Conservation (phyloP, 345 rosid genomes). For the Moricandia moricandioides region DNA sequence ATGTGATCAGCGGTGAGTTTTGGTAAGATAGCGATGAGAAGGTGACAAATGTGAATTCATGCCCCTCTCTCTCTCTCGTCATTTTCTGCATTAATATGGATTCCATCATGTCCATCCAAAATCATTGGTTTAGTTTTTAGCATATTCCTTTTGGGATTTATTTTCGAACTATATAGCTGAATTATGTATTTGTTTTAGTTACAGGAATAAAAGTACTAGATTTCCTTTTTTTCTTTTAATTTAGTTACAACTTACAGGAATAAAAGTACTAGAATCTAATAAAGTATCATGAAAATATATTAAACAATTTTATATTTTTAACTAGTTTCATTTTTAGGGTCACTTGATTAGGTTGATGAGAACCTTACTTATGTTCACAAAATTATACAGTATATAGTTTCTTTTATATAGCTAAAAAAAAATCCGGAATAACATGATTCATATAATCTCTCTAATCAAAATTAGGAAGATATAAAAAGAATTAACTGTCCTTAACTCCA, state of each 20-base stretch:
- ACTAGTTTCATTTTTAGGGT: background rate
- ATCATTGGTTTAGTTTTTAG: background rate
- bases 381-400: background rate
- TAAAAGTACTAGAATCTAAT: no score
- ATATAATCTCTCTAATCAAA: background rate
- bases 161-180: background rate
- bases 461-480: background rate
- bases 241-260: no score
- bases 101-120: background rate
- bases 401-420: background rate
- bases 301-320: background rate
- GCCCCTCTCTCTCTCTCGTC: constrained; percentile 4
- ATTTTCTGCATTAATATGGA: constrained; percentile 15
- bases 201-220: background rate
- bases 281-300: background rate
- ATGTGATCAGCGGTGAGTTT: constrained; percentile 34
- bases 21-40: constrained; percentile 31
- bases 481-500: background rate
- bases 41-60: constrained; percentile 30
- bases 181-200: background rate
- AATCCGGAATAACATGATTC: background rate
- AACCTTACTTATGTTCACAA: background rate
- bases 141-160: background rate
- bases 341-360: background rate
- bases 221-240: no score